Evolutionary conservation across 1,284 basidiomycete genomes (phyloP), one percentile per base, ranked within the genome.

Genomic region (Ganoderma sinense): DNA sequence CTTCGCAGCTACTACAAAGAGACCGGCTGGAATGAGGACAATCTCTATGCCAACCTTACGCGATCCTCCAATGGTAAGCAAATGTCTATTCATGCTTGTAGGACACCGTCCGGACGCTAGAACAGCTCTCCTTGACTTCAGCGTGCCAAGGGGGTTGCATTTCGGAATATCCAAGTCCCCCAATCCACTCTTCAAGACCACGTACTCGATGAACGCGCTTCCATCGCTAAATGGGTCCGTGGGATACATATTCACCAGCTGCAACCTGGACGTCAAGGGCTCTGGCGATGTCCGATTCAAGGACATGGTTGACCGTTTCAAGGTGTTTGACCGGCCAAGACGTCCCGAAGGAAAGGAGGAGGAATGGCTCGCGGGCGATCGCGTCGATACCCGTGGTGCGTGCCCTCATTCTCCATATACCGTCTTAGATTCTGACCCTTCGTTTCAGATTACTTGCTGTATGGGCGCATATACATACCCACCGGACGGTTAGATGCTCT

Each of bases 21-120:
- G 16, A 98, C 96, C 55, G 94, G 94, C 71, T 99, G 97, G 97
- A 97, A 97, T 78, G 95, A 97, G 80, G 96, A 98, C 82, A 97
- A 97, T 78, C 87, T 97, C 8, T 98, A 97, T 78, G 91, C 94
- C 6, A 95, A 97, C 76, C 80, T 99, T 45, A 98, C 96, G 6
- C 88, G 95, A 55, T 94, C 95, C 45, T 97, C 95, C 0, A 92
- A 89, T 83, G 93, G 95, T 96, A 71, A 71, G 89, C 83, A 70
- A 8, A 69, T 75, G 40, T 43, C 67, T 8, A 72, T 78, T 78
- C 69, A 45, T 36, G 33, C 23, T 7, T 62, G n/a, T 7, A 67
- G 66, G 53, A 41, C 67, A 69, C 26, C 31, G 56, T 62, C 66
- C 66, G 63, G 60, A 66, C 69, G 58, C 62, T 69, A 65, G 55